phyloP scores from a whole-genome alignment of 2,329 filamentous ascomycete species.

The Sarocladiaceae sp. region DNA sequence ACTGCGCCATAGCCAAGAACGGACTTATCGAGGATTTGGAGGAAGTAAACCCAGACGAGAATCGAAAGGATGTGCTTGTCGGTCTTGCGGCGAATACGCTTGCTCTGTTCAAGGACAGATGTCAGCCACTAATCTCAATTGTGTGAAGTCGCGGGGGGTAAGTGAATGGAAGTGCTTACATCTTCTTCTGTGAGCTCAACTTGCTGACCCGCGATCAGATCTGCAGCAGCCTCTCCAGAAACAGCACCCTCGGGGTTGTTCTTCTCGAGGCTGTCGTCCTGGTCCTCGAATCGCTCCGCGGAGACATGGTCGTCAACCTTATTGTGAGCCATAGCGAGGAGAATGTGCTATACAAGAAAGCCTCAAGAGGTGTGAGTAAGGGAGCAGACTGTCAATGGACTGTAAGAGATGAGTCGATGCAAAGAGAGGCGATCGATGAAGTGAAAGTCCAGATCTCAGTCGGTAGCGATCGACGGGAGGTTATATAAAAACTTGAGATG shows the following conservation, averaged over 20 bases:
- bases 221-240: background rate
- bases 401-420: background rate
- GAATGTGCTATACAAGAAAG: background rate
- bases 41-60: slow-evolving; percentile 55
- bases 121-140: no score
- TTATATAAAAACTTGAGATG: no score
- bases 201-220: slow-evolving; percentile 7
- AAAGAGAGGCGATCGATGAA: background rate
- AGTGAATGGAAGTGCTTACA: slow-evolving; percentile 4
- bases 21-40: slow-evolving; percentile 56
- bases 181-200: slow-evolving; percentile 12
- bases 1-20: slow-evolving; percentile 55
- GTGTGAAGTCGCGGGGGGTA: no score
- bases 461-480: no score
- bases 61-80: slow-evolving; percentile 54
- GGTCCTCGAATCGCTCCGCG: background rate
- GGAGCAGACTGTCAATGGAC: background rate
- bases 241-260: background rate
- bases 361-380: background rate
- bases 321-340: background rate
- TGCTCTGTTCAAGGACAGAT: slow-evolving; percentile 29
- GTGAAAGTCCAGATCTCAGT: background rate
- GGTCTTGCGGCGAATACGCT: slow-evolving; percentile 56
- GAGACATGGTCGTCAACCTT: background rate
- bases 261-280: background rate